These are phyloP conservation scores for Lignosus rhinocerotis DNA, from an alignment of 1,284 basidiomycete genomes.

Conservation along the genomic window DNA sequence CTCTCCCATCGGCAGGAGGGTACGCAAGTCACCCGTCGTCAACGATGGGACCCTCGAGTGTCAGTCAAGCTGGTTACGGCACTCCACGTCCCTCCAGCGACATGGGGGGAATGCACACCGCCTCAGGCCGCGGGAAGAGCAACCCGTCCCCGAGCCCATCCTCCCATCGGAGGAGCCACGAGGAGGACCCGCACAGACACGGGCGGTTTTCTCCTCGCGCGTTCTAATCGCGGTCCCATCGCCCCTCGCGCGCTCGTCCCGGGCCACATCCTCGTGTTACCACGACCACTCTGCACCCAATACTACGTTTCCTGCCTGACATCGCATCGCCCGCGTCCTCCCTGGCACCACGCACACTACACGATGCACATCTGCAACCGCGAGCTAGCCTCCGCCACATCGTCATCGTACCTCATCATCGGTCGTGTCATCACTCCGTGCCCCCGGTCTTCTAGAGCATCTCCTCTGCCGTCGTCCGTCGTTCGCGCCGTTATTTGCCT, in stretches of 20 bases:
- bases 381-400: not conserved
- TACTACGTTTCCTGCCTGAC: not conserved
- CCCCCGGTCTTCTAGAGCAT: not conserved
- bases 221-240: slow-evolving; percentile 23
- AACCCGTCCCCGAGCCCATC: slow-evolving; percentile 24
- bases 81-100: slow-evolving; percentile 19
- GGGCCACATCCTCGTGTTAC: slow-evolving; percentile 14
- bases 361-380: not conserved
- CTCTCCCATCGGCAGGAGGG: slow-evolving; percentile 14
- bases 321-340: not conserved
- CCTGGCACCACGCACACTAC: not conserved
- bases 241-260: slow-evolving; percentile 19
- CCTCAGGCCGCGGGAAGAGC: slow-evolving; percentile 17
- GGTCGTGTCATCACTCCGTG: not conserved
- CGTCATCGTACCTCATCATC: not conserved
- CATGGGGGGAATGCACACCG: slow-evolving; percentile 19
- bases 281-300: slow-evolving; percentile 9
- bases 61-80: slow-evolving; percentile 23
- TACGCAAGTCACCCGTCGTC: slow-evolving; percentile 15
- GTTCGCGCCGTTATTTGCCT: slow-evolving; percentile 10
- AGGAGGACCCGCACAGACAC: slow-evolving; percentile 22
- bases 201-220: slow-evolving; percentile 20
- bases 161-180: slow-evolving; percentile 25
- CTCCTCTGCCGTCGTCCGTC: not conserved
- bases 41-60: slow-evolving; percentile 19